Evolutionary conservation across 805 yeast genomes (phyloP).

Genomic region (Zygosaccharomyces siamensis): DNA sequence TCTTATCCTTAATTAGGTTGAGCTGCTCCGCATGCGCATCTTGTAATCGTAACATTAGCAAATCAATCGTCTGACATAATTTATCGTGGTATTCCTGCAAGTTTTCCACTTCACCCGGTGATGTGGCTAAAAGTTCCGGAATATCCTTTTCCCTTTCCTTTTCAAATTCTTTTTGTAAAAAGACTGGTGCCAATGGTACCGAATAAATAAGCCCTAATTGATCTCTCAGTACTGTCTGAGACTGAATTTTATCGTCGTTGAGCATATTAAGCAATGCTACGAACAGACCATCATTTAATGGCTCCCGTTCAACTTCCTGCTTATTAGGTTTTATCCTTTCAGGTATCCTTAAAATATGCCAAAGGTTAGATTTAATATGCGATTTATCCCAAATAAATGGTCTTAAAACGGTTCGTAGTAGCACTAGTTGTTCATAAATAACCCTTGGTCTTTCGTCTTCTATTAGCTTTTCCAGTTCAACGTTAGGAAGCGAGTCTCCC

Average conservation of each 20-base stretch:
- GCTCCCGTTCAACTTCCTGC: conserved; percentile 5
- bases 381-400: conserved; percentile 32
- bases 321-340: conserved; percentile 7
- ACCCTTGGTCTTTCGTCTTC: conserved; percentile 29
- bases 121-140: conserved; percentile 16
- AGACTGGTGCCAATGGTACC: conserved; percentile 17
- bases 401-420: conserved; percentile 16
- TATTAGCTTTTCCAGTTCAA: conserved; percentile 17
- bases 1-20: conserved; percentile 57
- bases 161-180: conserved; percentile 15
- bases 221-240: conserved; percentile 17
- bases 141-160: conserved; percentile 16
- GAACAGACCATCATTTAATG: conserved; percentile 23
- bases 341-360: conserved; percentile 28
- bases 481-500: not conserved
- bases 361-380: conserved; percentile 21
- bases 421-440: conserved; percentile 31
- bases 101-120: conserved; percentile 10
- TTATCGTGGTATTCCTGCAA: conserved; percentile 26
- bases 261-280: conserved; percentile 10
- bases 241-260: conserved; percentile 5
- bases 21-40: conserved; percentile 39
- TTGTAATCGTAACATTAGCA: conserved; percentile 29
- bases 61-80: conserved; percentile 27
- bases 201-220: conserved; percentile 18